Percentiles rank a stretch among this genome's conserved stretches.
These are phyloP conservation scores for Petrea volubilis DNA, from an alignment of 257 asterid genomes.

Conservation along the genomic window DNA sequence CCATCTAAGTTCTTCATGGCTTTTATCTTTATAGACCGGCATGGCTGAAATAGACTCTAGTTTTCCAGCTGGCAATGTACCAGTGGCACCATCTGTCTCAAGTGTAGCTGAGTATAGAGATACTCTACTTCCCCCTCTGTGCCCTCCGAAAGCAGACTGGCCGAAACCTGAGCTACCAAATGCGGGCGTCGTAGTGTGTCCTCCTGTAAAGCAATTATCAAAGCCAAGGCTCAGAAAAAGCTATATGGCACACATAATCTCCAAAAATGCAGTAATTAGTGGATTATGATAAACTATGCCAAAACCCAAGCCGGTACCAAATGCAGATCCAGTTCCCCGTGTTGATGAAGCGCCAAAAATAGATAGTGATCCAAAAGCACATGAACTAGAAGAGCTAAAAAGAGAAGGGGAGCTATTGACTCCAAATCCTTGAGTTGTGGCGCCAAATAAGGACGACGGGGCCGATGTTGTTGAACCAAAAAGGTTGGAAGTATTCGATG, in stretches of 20 bases:
- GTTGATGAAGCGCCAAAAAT: conserved; percentile 69
- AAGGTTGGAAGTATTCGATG: conserved; percentile 53
- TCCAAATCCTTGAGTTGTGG: conserved; percentile 63
- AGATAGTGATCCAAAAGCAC: conserved; percentile 73
- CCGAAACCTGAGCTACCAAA: conserved; percentile 73
- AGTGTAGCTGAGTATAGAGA: conserved; percentile 56
- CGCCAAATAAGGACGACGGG: conserved; percentile 62
- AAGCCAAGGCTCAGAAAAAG: conserved; percentile 22
- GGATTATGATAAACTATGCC: too few species aligned
- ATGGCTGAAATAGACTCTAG: conserved; percentile 78
- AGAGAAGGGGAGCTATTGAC: conserved; percentile 52
- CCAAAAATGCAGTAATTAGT: too few species aligned
- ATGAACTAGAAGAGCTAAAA: conserved; percentile 61
- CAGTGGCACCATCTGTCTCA: conserved; percentile 43
- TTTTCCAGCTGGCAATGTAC: conserved; percentile 45
- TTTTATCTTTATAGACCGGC: conserved; percentile 59
- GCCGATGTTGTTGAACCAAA: conserved; percentile 67
- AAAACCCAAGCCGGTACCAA: conserved; percentile 18
- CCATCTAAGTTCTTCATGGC: conserved; percentile 84
- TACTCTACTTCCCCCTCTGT: conserved; percentile 68
- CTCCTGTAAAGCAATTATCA: conserved; percentile 50
- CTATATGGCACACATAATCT: too few species aligned
- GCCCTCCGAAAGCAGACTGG: conserved; percentile 76
- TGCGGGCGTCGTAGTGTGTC: conserved; percentile 60
- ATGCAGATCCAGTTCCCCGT: conserved; percentile 61